A percentile compares a stretch with the other conserved stretches of the same genome.
These are phyloP conservation scores for Castanea mollissima DNA, from an alignment of 306 rosid species.

Conservation along the genomic window DNA sequence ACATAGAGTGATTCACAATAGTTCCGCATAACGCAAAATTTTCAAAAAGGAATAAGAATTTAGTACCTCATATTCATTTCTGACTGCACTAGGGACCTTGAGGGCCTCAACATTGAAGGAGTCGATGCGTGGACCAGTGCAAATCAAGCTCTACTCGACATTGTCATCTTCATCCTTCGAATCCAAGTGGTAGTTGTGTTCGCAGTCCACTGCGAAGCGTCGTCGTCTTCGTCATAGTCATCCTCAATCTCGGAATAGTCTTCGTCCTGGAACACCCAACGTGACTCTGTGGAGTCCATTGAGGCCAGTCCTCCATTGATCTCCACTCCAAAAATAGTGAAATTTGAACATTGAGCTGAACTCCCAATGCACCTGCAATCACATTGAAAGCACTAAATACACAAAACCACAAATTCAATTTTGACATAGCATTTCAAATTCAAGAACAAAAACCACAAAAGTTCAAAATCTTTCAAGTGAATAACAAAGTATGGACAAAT, in stretches of 20 bases:
- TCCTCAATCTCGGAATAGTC: slow-evolving; percentile 47
- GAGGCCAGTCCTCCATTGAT: slow-evolving; percentile 33
- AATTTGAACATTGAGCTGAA: too few species aligned
- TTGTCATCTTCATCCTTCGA: slow-evolving; percentile 84
- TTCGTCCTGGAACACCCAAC: slow-evolving; percentile 67
- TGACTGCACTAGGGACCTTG: slow-evolving; percentile 78
- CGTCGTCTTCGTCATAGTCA: slow-evolving; percentile 20
- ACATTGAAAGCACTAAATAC: too few species aligned
- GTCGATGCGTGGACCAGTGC: slow-evolving; percentile 91
- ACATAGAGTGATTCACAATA: background rate
- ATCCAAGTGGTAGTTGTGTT: slow-evolving; percentile 32
- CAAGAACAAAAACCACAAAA: too few species aligned
- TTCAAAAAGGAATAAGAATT: background rate
- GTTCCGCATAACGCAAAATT: background rate
- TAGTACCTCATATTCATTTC: slow-evolving; percentile 68
- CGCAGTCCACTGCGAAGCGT: slow-evolving; percentile 2
- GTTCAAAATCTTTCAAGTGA: too few species aligned
- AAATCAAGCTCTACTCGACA: slow-evolving; percentile 76
- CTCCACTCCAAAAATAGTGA: background rate
- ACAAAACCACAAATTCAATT: too few species aligned
- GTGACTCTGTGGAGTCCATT: slow-evolving; percentile 53
- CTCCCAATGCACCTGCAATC: too few species aligned
- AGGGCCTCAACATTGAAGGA: slow-evolving; percentile 98
- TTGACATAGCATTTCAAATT: too few species aligned
- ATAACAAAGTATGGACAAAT: too few species aligned